Base-by-base conservation (phyloP, 2,329 filamentous ascomycete genomes). In the Pseudogymnoascus sp. region DNA sequence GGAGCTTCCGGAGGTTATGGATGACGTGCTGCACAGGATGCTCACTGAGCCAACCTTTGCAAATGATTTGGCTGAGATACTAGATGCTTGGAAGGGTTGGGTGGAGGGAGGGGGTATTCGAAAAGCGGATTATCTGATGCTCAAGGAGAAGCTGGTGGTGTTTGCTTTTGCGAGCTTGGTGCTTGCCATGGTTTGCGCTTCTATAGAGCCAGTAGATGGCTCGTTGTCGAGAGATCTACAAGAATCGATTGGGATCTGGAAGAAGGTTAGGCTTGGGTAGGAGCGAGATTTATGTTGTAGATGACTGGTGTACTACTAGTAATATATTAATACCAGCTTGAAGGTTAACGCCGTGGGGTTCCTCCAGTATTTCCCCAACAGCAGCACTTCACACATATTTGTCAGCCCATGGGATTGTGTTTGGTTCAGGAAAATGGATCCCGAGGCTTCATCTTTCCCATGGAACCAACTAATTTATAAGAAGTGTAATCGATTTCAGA, bases 71-170 rank as follows among this genome's bases (percentile, higher is more conserved):
- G 79, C 74, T 63, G 66, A 69, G 33, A 77, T 81, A 70, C 67
- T 85, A 33, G 80, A 83, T 62, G 68, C 70, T 39, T 84, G 82
- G 82, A 81, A 78, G 69, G 73, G 74, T 1, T 84, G 82, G 80
- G 77, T 80, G 1, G 81, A 84, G 31, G 79, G 80, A 62, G 81
- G 80, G 6, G 81, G 82, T 6, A 81, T 84, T 78, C 74, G 77
- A 27, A 76, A 71, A 64, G 71, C 75, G 2, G 80, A 84, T 62
- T 73, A 78, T 42, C 61, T 71, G 1, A 65, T 71, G 1, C 63
- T 82, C 51, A 70, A 73, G 42, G 73, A 76, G 6, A 71, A 76
- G 10, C 72, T 71, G 66, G 68, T 72, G n/a, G 67, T 67, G 4
- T 83, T 84, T 71, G 78, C 79, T 1, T 74, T 78, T 62, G 80